These are phyloP conservation scores for Saccharomycopsis hybrid DNA, from an alignment of 1,139 yeast genomes.

Conservation along the genomic window DNA sequence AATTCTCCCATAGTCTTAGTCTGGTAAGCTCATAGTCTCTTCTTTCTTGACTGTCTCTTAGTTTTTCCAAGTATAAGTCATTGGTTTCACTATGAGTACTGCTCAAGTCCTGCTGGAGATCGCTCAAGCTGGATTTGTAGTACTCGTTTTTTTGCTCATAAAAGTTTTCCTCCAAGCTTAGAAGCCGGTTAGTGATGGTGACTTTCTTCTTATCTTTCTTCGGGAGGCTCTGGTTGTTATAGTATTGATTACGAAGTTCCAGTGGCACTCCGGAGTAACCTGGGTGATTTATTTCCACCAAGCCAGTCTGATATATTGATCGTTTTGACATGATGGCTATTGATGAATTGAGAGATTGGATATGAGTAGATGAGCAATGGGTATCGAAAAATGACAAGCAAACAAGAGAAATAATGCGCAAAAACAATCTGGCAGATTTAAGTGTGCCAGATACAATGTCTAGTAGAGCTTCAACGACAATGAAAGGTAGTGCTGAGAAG, in stretches of 20 bases:
- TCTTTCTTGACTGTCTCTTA: slow-evolving; percentile 63
- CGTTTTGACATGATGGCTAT: no score
- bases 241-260: slow-evolving; percentile 16
- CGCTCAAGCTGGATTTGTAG: slow-evolving; percentile 68
- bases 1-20: slow-evolving; percentile 77
- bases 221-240: slow-evolving; percentile 1
- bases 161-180: slow-evolving; percentile 61
- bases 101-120: slow-evolving; percentile 68
- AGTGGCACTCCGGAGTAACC: slow-evolving; percentile 2
- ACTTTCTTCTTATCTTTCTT: slow-evolving; percentile 70
- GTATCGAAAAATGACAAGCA: no score
- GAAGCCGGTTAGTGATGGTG: slow-evolving; percentile 58
- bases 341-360: no score
- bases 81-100: slow-evolving; percentile 80
- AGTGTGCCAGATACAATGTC: no score
- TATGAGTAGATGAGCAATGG: no score
- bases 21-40: slow-evolving; percentile 78
- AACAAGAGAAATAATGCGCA: no score
- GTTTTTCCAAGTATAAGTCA: slow-evolving; percentile 47
- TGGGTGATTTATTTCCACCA: slow-evolving; percentile 16
- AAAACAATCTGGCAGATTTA: no score
- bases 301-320: slow-evolving; percentile 10
- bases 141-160: slow-evolving; percentile 65
- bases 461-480: no score
- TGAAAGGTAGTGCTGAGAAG: no score